These are phyloP conservation scores for Berkeleyomyces basicola DNA, from an alignment of 2,329 filamentous ascomycete species.

Conservation along the genomic window DNA sequence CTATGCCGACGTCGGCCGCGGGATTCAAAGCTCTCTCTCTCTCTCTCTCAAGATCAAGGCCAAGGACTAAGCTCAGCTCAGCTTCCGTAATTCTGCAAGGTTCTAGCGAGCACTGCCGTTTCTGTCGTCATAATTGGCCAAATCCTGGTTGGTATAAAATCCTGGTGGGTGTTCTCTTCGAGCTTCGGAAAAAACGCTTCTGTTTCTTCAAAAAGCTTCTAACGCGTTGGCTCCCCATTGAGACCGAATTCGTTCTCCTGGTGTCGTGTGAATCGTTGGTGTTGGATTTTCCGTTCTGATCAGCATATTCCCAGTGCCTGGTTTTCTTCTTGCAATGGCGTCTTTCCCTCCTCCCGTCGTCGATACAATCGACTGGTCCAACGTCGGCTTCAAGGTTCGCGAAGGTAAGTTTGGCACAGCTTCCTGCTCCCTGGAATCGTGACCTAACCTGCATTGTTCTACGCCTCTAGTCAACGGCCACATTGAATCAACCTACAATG, in stretches of 20 bases:
- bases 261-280: too few relatives aligned
- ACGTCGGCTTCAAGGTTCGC: slow-evolving; percentile 82
- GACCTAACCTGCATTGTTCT: not conserved
- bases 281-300: too few relatives aligned
- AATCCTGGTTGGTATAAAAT: too few relatives aligned
- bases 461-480: slow-evolving; percentile 66
- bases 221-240: not conserved
- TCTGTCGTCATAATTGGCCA: too few relatives aligned
- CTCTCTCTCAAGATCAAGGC: too few relatives aligned
- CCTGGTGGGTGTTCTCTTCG: not conserved
- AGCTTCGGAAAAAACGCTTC: not conserved
- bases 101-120: too few relatives aligned
- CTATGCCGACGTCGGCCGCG: slow-evolving; percentile 5
- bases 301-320: not conserved
- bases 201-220: not conserved
- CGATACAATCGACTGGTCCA: slow-evolving; percentile 78
- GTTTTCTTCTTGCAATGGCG: slow-evolving; percentile 15
- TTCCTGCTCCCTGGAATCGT: not conserved
- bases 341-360: slow-evolving; percentile 62
- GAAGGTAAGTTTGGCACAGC: slow-evolving; percentile 44
- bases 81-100: too few relatives aligned
- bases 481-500: slow-evolving; percentile 71
- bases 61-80: too few relatives aligned
- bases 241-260: too few relatives aligned
- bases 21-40: not conserved